Evolutionary conservation across 2,329 filamentous ascomycete species (phyloP).

Genomic region (Fonsecaea erecta): DNA sequence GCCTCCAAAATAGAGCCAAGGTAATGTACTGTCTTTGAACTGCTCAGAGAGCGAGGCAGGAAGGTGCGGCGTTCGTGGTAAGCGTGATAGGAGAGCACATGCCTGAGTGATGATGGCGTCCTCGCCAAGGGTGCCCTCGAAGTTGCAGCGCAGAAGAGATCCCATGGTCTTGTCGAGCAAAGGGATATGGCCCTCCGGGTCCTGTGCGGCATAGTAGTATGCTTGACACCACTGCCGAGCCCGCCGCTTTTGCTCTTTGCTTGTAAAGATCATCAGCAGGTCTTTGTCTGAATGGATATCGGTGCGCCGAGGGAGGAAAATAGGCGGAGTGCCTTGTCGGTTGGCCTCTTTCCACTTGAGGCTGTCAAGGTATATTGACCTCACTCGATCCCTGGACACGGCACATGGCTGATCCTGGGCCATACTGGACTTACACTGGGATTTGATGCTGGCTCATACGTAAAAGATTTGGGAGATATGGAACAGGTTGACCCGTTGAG

Average conservation of each 20-base stretch:
- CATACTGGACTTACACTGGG: not conserved
- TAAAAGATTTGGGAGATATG: not conserved
- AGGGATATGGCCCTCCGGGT: not conserved
- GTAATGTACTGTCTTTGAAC: not conserved
- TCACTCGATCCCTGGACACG: not conserved
- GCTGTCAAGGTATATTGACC: not conserved
- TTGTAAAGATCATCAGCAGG: not conserved
- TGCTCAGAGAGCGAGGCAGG: not conserved
- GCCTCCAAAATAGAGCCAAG: not conserved
- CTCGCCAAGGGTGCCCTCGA: not conserved
- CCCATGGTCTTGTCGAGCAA: not conserved
- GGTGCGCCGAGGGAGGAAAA: not conserved
- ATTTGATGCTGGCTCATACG: not conserved
- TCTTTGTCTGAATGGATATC: not conserved
- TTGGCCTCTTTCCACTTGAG: not conserved
- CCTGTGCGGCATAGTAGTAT: not conserved
- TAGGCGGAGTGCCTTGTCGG: not conserved
- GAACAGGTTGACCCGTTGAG: not conserved
- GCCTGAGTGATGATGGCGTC: not conserved
- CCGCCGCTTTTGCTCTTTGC: not conserved
- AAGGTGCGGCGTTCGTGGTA: not conserved
- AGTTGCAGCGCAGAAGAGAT: not conserved
- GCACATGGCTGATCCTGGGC: not conserved
- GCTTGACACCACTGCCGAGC: not conserved
- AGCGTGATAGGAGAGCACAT: not conserved